Percentiles rank a stretch among this genome's conserved stretches.
phyloP scores from a whole-genome alignment of 495 filamentous ascomycete species.

The Neurospora sp. region DNA sequence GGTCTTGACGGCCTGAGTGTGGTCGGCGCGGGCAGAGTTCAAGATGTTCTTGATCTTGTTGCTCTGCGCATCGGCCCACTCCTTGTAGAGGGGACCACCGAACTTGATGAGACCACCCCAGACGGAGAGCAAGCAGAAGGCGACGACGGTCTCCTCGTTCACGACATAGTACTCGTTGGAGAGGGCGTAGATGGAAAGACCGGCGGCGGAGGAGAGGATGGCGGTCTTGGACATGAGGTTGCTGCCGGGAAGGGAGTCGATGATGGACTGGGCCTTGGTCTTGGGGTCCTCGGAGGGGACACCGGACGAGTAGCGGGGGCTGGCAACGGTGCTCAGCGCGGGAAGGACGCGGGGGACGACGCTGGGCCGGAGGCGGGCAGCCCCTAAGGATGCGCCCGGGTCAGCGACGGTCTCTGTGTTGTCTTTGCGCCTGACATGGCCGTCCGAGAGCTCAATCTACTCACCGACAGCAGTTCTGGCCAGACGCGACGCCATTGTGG shows the following conservation, averaged over 20 bases:
- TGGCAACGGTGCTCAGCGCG: slow-evolving; percentile 53
- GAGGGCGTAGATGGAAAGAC: slow-evolving; percentile 85
- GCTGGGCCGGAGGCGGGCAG: slow-evolving; percentile 74
- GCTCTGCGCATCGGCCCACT: slow-evolving; percentile 82
- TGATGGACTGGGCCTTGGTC: slow-evolving; percentile 88
- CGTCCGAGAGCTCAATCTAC: slow-evolving; percentile 23
- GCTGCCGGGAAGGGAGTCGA: slow-evolving; percentile 80
- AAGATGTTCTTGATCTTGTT: slow-evolving; percentile 86
- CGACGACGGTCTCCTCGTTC: slow-evolving; percentile 94
- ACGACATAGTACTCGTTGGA: slow-evolving; percentile 99
- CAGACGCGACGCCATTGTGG: slow-evolving; percentile 91
- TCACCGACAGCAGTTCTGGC: slow-evolving; percentile 85
- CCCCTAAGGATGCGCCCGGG: slow-evolving; percentile 45
- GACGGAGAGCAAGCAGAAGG: slow-evolving; percentile 77
- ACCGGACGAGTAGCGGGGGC: slow-evolving; percentile 60
- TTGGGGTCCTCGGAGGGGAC: slow-evolving; percentile 76
- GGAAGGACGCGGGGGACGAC: slow-evolving; percentile 59
- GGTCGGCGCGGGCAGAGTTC: slow-evolving; percentile 84
- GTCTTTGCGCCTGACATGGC: slow-evolving; percentile 1
- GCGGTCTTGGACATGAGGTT: slow-evolving; percentile 88
- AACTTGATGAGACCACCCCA: slow-evolving; percentile 85
- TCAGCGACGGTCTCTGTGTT: not conserved
- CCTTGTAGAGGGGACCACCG: slow-evolving; percentile 79
- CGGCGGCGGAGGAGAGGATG: slow-evolving; percentile 85
- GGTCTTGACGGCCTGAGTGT: slow-evolving; percentile 86